Evolutionary conservation across 2,329 filamentous ascomycete genomes (phyloP), one percentile per base, ranked within the genome.

Genomic region (Onygena corvina): DNA sequence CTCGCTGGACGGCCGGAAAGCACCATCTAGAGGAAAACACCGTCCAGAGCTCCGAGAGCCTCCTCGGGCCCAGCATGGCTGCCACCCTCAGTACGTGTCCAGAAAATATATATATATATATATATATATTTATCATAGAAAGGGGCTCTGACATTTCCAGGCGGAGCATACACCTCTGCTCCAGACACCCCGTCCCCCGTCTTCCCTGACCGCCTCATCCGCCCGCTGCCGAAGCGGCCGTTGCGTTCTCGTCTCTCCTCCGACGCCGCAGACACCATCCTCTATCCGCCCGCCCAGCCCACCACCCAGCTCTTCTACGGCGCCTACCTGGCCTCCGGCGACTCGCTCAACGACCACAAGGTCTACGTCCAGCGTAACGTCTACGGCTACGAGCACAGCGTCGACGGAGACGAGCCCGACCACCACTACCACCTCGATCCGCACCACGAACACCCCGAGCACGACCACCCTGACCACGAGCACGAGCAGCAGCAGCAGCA

Each of bases 151-250:
- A n/a, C n/a, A n/a, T n/a, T n/a, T n/a, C n/a, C 64, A 73, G 69
- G 68, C 62, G 64, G 68, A 64, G 68, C 67, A 59, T 74, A 72
- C 62, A 70, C 71, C 56, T 68, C 71, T 59, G 67, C 68, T 59
- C 69, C 71, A 57, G 87, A 94, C 72, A 83, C 84, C 52, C 76
- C 81, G 55, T 92, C 87, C 52, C 80, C 84, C 52, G 74, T 86
- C 60, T 94, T 86, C 64, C 87, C 87, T 57, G 86, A 94, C 64
- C 83, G 92, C 67, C 84, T 90, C 53, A 98, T 98, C 64, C 83
- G 88, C 62, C 92, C 92, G 50, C 72, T 98, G 53, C 92, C 92
- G 36, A 92, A 86, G 69, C 84, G 88, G 60, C 83, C 86, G 56
- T 76, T 98, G 49, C 86, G 89, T 59, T 88, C 92, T 64, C 81